Conservation (phyloP, 768 basidiomycete genomes). For the Hebeloma cylindrosporum region DNA sequence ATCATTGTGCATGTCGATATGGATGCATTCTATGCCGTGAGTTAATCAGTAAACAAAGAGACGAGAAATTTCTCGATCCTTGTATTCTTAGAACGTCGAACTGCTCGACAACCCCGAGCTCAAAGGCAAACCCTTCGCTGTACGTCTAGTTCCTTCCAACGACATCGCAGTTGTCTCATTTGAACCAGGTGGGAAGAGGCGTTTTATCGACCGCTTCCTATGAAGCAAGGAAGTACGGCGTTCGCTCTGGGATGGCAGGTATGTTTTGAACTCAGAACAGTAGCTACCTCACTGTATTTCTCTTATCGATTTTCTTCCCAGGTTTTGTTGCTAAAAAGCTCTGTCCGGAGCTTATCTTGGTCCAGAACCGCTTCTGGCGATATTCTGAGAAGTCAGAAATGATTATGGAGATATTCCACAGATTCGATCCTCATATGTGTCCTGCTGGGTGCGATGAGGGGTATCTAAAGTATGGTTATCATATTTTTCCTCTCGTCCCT, state of each 20-base stretch:
- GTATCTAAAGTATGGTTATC: conserved; percentile 73
- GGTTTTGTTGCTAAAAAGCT: conserved; percentile 93
- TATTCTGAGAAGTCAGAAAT: conserved; percentile 70
- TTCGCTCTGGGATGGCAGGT: conserved; percentile 96
- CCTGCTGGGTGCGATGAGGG: conserved; percentile 87
- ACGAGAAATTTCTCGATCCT: background rate
- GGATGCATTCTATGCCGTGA: conserved; percentile 85
- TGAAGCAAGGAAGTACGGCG: conserved; percentile 86
- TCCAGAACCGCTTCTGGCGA: conserved; percentile 55
- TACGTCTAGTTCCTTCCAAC: conserved; percentile 29
- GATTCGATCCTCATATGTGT: conserved; percentile 76
- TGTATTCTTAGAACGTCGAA: conserved; percentile 57
- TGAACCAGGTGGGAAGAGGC: conserved; percentile 69
- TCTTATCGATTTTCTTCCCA: conserved; percentile 24
- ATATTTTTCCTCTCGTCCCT: background rate
- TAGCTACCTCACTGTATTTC: background rate
- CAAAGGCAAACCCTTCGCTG: conserved; percentile 73
- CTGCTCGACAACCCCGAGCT: conserved; percentile 62
- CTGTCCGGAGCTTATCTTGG: conserved; percentile 82
- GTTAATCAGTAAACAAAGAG: conserved; percentile 11
- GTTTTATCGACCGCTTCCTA: conserved; percentile 90
- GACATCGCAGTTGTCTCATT: conserved; percentile 8
- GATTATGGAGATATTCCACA: conserved; percentile 67
- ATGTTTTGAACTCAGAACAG: no score
- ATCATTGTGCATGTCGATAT: conserved; percentile 93